Percentiles rank a stretch among this genome's conserved stretches.
phyloP scores from a whole-genome alignment of 1,284 basidiomycete species.

The Rhodotorula glutinis region DNA sequence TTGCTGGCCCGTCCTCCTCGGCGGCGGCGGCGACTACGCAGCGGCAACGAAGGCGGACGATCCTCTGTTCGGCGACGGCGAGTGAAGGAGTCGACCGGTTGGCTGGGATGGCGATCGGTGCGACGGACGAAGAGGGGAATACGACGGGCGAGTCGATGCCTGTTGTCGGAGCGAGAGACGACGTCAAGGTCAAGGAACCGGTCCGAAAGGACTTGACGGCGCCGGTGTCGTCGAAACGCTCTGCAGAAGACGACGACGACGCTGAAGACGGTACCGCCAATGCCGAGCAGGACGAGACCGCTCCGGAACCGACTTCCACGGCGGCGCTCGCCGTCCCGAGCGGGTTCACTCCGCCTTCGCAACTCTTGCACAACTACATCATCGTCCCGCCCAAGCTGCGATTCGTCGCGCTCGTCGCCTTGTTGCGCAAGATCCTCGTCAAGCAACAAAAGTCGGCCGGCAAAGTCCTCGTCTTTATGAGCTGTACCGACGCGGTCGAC shows the following conservation, averaged over 20 bases:
- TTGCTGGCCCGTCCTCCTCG: constrained; percentile 20
- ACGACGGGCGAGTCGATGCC: not conserved
- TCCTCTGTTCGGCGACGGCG: constrained; percentile 96
- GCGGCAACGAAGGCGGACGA: constrained; percentile 56
- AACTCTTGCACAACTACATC: constrained; percentile 89
- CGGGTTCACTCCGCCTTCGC: constrained; percentile 89
- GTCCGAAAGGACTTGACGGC: constrained; percentile 22
- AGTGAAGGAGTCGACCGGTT: constrained; percentile 91
- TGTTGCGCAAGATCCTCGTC: constrained; percentile 68
- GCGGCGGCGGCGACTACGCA: not conserved
- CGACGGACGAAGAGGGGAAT: not conserved
- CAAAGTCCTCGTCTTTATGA: constrained; percentile 88
- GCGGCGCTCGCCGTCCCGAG: constrained; percentile 11
- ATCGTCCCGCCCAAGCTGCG: constrained; percentile 90
- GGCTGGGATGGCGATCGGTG: constrained; percentile 58
- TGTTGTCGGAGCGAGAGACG: constrained; percentile 14
- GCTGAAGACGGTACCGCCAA: not conserved
- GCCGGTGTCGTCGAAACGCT: constrained; percentile 3
- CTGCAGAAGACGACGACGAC: constrained; percentile 2
- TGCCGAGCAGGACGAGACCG: not conserved
- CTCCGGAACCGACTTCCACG: not conserved
- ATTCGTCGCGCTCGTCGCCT: constrained; percentile 81
- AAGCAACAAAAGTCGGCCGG: constrained; percentile 36
- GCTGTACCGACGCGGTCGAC: constrained; percentile 95
- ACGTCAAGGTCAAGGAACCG: constrained; percentile 15